Evolutionary conservation across 805 yeast genomes (phyloP).

Genomic region (Kodamaea jinghongensis): DNA sequence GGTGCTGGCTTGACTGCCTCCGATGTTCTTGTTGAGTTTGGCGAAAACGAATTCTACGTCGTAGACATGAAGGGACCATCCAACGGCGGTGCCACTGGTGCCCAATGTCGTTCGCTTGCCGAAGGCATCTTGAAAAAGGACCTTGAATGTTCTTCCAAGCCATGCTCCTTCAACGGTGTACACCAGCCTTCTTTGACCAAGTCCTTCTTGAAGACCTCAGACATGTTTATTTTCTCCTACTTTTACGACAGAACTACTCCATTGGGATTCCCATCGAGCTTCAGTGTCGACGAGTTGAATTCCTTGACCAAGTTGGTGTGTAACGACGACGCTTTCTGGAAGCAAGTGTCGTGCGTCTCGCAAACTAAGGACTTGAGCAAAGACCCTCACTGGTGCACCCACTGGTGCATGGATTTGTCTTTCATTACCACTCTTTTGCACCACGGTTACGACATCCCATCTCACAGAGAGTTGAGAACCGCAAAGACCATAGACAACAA

Average conservation of each 20-base stretch:
- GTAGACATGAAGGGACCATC: constrained; percentile 66
- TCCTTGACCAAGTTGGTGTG: constrained; percentile 85
- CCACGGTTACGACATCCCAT: constrained; percentile 95
- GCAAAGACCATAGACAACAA: constrained; percentile 86
- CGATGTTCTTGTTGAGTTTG: constrained; percentile 58
- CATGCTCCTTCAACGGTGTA: constrained; percentile 96
- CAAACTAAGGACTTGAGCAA: constrained; percentile 63
- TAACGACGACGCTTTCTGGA: constrained; percentile 76
- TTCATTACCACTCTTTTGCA: constrained; percentile 88
- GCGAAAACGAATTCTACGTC: constrained; percentile 40
- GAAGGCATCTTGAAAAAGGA: constrained; percentile 84
- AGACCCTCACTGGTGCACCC: constrained; percentile 94
- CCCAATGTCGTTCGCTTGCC: constrained; percentile 85
- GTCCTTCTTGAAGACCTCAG: constrained; percentile 70
- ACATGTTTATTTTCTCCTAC: constrained; percentile 87
- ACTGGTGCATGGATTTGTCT: constrained; percentile 90
- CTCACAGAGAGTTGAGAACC: constrained; percentile 83
- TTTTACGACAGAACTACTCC: constrained; percentile 95
- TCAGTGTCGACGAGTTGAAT: constrained; percentile 78
- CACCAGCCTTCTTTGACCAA: constrained; percentile 90
- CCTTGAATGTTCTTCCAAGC: constrained; percentile 63
- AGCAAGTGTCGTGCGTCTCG: constrained; percentile 61
- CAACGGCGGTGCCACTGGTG: constrained; percentile 49
- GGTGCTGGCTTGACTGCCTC: constrained; percentile 71
- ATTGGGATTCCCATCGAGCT: constrained; percentile 89